A percentile compares a stretch with the other conserved stretches of the same genome.
Conservation (phyloP, 352 stramenopile genomes). For the Phytophthora ohioensis region DNA sequence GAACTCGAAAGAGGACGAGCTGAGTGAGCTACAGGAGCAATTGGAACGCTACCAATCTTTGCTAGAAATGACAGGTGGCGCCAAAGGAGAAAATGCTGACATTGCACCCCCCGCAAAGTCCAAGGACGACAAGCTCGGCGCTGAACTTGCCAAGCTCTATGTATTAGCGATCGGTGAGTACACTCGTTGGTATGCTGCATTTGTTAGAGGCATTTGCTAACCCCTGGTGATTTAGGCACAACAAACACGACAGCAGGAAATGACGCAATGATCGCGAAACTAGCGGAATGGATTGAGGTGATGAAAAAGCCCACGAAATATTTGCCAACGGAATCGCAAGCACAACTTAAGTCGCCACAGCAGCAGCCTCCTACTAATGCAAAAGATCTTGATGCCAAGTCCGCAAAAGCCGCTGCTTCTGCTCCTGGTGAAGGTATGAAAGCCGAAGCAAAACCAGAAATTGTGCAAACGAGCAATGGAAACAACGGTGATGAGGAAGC, state of each 20-base stretch:
- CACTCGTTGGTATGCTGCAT: background rate
- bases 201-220: constrained; percentile 11
- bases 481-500: constrained; percentile 36
- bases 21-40: constrained; percentile 87
- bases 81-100: constrained; percentile 15
- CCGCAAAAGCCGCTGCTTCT: background rate
- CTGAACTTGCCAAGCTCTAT: constrained; percentile 54
- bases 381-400: background rate
- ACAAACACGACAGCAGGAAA: constrained; percentile 17
- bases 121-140: constrained; percentile 31
- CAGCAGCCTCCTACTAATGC: background rate
- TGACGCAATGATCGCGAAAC: constrained; percentile 37
- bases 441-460: constrained; percentile 9
- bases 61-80: constrained; percentile 61
- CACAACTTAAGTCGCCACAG: background rate
- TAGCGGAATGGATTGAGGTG: constrained; percentile 43
- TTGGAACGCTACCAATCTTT: constrained; percentile 86
- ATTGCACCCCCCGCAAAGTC: constrained; percentile 11
- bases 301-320: constrained; percentile 16
- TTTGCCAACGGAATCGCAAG: background rate
- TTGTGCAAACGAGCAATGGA: background rate
- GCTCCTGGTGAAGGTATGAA: background rate
- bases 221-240: constrained; percentile 17
- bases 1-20: constrained; percentile 90
- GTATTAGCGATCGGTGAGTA: constrained; percentile 43